Evolutionary conservation across 768 basidiomycete genomes (phyloP), one percentile per base, ranked within the genome.

Genomic region (Coprinopsis sp.): DNA sequence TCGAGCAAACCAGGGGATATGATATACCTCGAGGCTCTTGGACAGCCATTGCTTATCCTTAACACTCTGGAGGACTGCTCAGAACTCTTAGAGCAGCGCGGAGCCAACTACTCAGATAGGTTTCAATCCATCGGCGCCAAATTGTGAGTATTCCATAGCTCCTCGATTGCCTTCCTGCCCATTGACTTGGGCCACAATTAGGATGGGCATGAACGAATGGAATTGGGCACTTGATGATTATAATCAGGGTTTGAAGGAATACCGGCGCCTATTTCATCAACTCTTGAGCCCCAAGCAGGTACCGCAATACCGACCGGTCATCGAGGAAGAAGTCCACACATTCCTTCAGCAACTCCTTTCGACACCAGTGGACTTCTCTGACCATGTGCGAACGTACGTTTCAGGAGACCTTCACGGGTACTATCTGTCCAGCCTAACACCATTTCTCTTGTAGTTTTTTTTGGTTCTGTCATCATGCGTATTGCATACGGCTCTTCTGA

Each of bases 71-170:
- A 56, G 29, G 55, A 54, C 3, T 56, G 57, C 30, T 40, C 53
- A 19, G 61, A 62, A 24, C 51, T 64, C 5, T 48, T 64, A 10
- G 63, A 59, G 39, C 60, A 59, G 49, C 52, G 56, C 12, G 56
- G 58, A 10, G 55, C 59, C 4, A 58, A 60, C 1, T 64, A 64
- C 39, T 64, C 61, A 3, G 60, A 61, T 42, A 33, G 51, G 44
- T 41, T 28, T 34, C 41, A 39, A 11, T 6, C 12, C 12, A 3
- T 27, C 8, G 22, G 2, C n/a, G 1, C 14, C 11, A 25, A 43
- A 4, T 4, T 23, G 37, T 39, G 18, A 24, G 37, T 39, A 18
- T 10, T 18, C 34, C 7, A 13, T 37, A 18, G 7, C 7, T 37
- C 34, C 34, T 10, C 19, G 8, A 13, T 37, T 18, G 18, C 34